Percentiles rank a stretch among this genome's conserved stretches.
Conservation (phyloP, 139 green algal genomes). For the Ulvella scutata region DNA sequence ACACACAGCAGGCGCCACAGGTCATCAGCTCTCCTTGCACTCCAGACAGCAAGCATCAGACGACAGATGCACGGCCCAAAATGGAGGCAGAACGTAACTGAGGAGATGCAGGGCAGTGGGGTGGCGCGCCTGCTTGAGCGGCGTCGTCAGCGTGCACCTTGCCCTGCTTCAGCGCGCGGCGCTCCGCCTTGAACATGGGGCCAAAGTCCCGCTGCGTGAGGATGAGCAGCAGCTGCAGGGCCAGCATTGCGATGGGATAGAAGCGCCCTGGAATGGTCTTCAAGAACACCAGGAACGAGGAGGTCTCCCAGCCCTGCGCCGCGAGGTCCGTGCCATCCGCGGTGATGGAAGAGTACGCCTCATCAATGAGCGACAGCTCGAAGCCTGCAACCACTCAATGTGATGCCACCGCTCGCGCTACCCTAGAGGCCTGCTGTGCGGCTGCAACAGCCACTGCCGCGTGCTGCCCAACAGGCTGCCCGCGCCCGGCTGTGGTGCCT, state of each 20-base stretch:
- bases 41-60: too few species aligned
- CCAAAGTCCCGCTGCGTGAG: constrained; percentile 9
- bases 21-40: too few species aligned
- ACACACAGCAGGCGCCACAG: too few species aligned
- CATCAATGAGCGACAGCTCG: constrained; percentile 8
- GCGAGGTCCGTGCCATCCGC: constrained; percentile 1
- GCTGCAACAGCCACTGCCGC: too few species aligned
- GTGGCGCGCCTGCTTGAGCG: neutral
- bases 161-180: constrained; percentile 4
- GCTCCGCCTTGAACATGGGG: constrained; percentile 8
- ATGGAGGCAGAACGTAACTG: too few species aligned
- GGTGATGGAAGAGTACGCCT: neutral
- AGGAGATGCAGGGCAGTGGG: neutral
- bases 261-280: constrained; percentile 5
- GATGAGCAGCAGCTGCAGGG: constrained; percentile 10
- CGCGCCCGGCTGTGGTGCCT: too few species aligned
- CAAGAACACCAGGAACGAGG: constrained; percentile 6
- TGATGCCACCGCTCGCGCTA: too few species aligned
- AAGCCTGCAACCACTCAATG: constrained; percentile 3
- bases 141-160: neutral
- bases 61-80: too few species aligned
- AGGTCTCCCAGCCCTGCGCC: constrained; percentile 3
- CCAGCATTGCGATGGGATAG: constrained; percentile 11
- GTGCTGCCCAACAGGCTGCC: too few species aligned
- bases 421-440: too few species aligned